Conservation (phyloP, 108 stramenopile species). For the Hondaea fermentalgiana region DNA sequence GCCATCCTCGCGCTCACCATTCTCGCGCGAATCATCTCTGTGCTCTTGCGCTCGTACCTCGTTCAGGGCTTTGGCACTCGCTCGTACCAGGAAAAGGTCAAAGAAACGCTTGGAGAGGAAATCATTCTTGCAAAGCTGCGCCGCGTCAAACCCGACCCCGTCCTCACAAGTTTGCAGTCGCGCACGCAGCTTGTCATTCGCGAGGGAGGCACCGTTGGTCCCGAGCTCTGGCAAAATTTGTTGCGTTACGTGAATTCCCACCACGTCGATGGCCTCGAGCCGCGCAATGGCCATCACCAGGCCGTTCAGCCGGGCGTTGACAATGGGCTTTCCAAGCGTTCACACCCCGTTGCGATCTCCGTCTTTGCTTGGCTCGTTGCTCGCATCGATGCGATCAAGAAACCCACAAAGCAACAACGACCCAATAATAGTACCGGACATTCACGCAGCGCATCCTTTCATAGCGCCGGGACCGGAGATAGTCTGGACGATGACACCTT, state of each 20-base stretch:
- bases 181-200: not conserved
- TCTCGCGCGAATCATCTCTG: not conserved
- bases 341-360: not conserved
- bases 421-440: not conserved
- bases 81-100: not conserved
- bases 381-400: not conserved
- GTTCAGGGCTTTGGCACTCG: not conserved
- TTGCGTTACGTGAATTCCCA: not conserved
- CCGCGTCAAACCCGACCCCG: not conserved
- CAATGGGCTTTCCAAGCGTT: not conserved
- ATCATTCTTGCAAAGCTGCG: not conserved
- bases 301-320: not conserved
- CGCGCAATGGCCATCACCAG: not conserved
- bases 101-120: not conserved
- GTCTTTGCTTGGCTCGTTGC: not conserved
- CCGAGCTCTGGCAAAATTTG: not conserved
- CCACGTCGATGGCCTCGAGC: slow-evolving; percentile 1
- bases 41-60: not conserved
- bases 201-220: not conserved
- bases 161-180: not conserved
- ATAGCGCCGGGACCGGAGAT: not conserved
- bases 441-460: not conserved
- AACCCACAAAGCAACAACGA: not conserved
- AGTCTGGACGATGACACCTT: not conserved
- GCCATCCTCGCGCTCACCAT: not conserved